phyloP scores from a whole-genome alignment of 768 basidiomycete genomes.

The Mycena capillaripes region DNA sequence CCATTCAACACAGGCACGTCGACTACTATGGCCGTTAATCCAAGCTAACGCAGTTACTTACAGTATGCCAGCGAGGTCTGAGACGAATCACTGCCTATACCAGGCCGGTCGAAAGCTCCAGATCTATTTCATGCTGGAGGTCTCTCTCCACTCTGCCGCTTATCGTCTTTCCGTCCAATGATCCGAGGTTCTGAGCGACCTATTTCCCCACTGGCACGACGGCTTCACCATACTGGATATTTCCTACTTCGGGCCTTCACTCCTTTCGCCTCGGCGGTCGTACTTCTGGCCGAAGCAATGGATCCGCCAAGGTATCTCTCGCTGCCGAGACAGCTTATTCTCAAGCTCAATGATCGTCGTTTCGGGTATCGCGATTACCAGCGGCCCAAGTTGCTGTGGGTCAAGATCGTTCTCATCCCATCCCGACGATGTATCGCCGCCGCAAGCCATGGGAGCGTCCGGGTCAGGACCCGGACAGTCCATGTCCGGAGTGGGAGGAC shows the following conservation, averaged over 20 bases:
- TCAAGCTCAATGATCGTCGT: conserved; percentile 8
- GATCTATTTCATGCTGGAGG: not conserved
- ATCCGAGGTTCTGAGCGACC: not conserved
- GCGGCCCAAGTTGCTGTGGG: not conserved
- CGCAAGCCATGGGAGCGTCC: not conserved
- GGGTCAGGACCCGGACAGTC: not conserved
- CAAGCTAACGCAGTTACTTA: too few species aligned
- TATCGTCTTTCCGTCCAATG: not conserved
- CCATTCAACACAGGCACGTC: too few species aligned
- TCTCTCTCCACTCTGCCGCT: not conserved
- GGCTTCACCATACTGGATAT: not conserved
- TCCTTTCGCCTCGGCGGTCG: not conserved
- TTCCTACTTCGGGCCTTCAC: not conserved
- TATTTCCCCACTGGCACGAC: not conserved
- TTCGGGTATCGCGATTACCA: not conserved
- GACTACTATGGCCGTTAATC: too few species aligned
- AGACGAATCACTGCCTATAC: too few species aligned
- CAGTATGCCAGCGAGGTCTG: too few species aligned
- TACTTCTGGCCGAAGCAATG: not conserved
- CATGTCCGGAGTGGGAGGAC: not conserved
- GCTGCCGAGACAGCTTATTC: not conserved
- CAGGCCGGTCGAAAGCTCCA: too few species aligned
- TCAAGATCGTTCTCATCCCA: not conserved
- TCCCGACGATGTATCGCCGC: not conserved
- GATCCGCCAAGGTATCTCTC: not conserved